A percentile compares a stretch with the other conserved stretches of the same genome.
Conservation (phyloP, 208 protist genomes). For the Crithidia bombi region DNA sequence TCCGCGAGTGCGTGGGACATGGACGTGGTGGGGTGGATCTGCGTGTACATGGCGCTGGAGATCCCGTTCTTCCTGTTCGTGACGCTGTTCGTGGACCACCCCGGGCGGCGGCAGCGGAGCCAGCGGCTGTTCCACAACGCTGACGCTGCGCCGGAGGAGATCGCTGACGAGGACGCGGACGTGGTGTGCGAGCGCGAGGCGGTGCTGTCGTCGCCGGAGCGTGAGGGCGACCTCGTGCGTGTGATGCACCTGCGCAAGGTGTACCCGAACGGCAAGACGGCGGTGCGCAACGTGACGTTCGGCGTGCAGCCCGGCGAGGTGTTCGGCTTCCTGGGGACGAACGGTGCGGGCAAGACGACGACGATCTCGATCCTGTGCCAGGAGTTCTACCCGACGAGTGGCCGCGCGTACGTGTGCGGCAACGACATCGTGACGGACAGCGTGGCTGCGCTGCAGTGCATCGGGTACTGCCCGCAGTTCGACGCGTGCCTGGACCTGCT, state of each 20-base stretch:
- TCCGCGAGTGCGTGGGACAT: conserved; percentile 42
- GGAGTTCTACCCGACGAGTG: conserved; percentile 70
- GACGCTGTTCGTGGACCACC: conserved; percentile 73
- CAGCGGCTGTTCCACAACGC: conserved; percentile 39
- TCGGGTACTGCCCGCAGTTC: conserved; percentile 97
- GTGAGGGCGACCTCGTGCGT: conserved; percentile 49
- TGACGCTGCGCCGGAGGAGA: conserved; percentile 32
- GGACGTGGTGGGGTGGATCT: conserved; percentile 50
- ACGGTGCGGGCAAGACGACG: conserved; percentile 92
- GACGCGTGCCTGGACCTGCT: conserved; percentile 92
- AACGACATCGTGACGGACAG: conserved; percentile 59
- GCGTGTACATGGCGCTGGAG: conserved; percentile 69
- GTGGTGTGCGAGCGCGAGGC: conserved; percentile 43
- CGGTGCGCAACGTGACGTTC: conserved; percentile 74
- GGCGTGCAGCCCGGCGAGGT: conserved; percentile 74
- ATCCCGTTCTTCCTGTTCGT: conserved; percentile 60
- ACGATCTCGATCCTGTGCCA: conserved; percentile 84
- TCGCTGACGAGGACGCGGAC: conserved; percentile 50
- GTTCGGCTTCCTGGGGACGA: conserved; percentile 90
- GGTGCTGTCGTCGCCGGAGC: conserved; percentile 35
- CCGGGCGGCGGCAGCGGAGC: conserved; percentile 44
- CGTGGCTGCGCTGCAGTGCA: conserved; percentile 49
- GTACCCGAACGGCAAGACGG: conserved; percentile 70
- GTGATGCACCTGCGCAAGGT: conserved; percentile 69
- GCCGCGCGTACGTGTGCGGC: conserved; percentile 57